Conservation (phyloP, 177 flowering plant genomes). For the Viscum album region DNA sequence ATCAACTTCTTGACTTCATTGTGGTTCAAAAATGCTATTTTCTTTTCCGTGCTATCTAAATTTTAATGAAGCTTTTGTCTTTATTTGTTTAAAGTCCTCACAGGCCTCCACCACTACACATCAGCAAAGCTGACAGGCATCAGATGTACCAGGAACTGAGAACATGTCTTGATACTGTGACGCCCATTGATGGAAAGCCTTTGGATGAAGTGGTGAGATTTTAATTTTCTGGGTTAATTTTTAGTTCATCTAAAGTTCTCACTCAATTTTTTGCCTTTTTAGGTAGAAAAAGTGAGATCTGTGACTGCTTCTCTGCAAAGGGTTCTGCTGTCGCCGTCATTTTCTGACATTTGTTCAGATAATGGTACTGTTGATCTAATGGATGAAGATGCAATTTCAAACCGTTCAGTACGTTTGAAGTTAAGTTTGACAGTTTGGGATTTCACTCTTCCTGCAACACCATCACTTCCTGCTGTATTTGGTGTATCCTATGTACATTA, state of each 20-base stretch:
- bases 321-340: conserved; percentile 50
- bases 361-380: conserved; percentile 71
- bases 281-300: conserved; percentile 67
- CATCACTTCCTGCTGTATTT: conserved; percentile 96
- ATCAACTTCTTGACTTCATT: neutral
- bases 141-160: conserved; percentile 46
- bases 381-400: conserved; percentile 73
- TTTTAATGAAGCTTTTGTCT: conserved; percentile 4
- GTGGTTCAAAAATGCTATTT: neutral
- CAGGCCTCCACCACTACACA: conserved; percentile 43
- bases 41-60: neutral
- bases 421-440: conserved; percentile 86
- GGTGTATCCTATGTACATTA: conserved; percentile 95
- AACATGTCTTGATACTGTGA: conserved; percentile 52
- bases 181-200: conserved; percentile 45
- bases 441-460: conserved; percentile 67
- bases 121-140: conserved; percentile 49
- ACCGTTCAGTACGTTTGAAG: conserved; percentile 59
- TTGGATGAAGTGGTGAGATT: conserved; percentile 55
- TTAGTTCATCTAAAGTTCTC: conserved; percentile 9
- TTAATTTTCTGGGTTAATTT: neutral
- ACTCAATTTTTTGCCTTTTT: conserved; percentile 22
- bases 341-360: conserved; percentile 54
- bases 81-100: conserved; percentile 16
- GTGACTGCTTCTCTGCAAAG: conserved; percentile 51